Evolutionary conservation across 257 asterid genomes (phyloP), one percentile per base, ranked within the genome.

Genomic region (Jacaranda copaia): DNA sequence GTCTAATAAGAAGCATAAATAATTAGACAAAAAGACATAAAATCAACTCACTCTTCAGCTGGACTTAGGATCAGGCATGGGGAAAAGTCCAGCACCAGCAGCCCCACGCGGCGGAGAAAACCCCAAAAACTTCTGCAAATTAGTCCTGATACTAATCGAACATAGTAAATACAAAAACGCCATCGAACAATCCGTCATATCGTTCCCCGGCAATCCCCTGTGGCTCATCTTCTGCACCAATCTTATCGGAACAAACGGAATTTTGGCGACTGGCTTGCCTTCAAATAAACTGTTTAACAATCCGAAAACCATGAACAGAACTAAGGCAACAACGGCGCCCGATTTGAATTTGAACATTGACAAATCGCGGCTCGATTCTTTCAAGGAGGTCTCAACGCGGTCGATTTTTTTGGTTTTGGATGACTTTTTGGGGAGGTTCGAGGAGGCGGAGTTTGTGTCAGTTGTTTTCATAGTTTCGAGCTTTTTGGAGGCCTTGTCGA

Each of bases 21-120:
- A 6, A 45, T 51, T 18, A 61, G 45, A 73, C 61, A 58, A 35
- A 45, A 35, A n/a, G 32, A 59, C 2, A 60, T 9, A 1, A 63
- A 61, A 62, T 60, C 68, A 39, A 35, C 40, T 66, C 68, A 66
- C 46, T 60, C 25, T 70, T 87, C 83, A 87, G 73, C 66, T 87
- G 74, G 88, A 74, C 62, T 89, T 87, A 49, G 89, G 76, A 74
- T 89, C 95, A 1, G 95, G 95, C 87, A 89, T 78, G 35, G 95
- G 92, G 81, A 92, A 94, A 39, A 94, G 79, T 1, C 96, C 97
- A 16, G 90, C 90, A 46, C 92, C 98, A 11, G 98, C 97, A 73
- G 99, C 97, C 13, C 98, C 98, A 76, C 99, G 96, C 1, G 99
- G 99, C n/a, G 99, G 98, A 0, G 99, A 85, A 65, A 96, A 96